phyloP scores from a whole-genome alignment of 2,329 filamentous ascomycete genomes.

The Phialocephala sp. region DNA sequence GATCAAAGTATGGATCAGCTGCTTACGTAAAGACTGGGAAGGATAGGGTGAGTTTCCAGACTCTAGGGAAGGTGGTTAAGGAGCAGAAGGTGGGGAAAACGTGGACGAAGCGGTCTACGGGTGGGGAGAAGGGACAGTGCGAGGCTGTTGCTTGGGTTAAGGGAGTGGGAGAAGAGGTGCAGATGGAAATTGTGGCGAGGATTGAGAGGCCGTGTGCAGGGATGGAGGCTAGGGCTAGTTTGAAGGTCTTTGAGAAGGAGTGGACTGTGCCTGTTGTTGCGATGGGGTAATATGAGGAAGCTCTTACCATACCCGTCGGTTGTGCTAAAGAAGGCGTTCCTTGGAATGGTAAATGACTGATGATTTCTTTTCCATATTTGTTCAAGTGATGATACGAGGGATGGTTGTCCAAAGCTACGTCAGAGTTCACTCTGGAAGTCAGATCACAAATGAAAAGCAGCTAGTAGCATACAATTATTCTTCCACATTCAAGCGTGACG shows the following conservation, averaged over 20 bases:
- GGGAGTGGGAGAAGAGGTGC: conserved; percentile 2
- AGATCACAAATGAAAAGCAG: no score
- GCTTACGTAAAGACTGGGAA: neutral
- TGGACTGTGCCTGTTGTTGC: conserved; percentile 13
- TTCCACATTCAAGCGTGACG: no score
- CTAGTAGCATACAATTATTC: no score
- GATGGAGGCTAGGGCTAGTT: conserved; percentile 9
- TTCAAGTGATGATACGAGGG: no score
- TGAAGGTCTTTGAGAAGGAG: conserved; percentile 12
- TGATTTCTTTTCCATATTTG: no score
- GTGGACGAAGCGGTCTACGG: conserved; percentile 10
- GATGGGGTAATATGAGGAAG: neutral
- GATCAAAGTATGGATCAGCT: neutral
- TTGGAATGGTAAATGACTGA: no score
- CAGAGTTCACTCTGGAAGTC: no score
- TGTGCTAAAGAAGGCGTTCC: no score
- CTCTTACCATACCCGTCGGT: no score
- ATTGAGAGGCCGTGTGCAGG: conserved; percentile 11
- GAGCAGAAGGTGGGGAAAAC: neutral
- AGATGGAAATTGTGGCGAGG: conserved; percentile 14
- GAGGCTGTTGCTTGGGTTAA: conserved; percentile 7
- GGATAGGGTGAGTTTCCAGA: neutral
- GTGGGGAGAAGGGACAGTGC: neutral
- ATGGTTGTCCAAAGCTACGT: no score
- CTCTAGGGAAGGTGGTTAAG: neutral